A percentile compares a stretch with the other conserved stretches of the same genome.
These are phyloP conservation scores for Rhizopus sp. DNA, from an alignment of 371 early-diverging fungal genomes.

Conservation along the genomic window DNA sequence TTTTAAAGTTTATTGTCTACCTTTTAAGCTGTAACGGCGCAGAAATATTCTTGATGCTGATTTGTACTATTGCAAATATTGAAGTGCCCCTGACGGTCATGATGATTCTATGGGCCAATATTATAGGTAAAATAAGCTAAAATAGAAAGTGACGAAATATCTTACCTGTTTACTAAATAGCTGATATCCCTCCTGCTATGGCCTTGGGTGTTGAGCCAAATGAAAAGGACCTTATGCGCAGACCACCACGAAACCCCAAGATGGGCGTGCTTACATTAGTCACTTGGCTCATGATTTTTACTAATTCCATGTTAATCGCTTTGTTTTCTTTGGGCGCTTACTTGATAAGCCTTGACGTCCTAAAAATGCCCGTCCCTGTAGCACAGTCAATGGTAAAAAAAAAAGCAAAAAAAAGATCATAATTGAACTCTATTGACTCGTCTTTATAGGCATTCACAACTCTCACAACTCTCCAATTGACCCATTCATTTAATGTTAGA, in stretches of 20 bases:
- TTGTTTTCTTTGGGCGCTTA: conserved; percentile 55
- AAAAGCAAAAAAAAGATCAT: background rate
- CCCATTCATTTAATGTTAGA: conserved; percentile 79
- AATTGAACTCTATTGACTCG: background rate
- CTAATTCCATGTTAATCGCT: conserved; percentile 58
- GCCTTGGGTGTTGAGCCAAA: conserved; percentile 80
- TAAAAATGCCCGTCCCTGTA: conserved; percentile 14
- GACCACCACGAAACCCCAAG: conserved; percentile 72
- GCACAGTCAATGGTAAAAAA: conserved; percentile 27
- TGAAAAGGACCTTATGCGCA: conserved; percentile 76
- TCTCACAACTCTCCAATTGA: conserved; percentile 78
- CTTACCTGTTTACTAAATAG: conserved; percentile 5
- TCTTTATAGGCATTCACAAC: conserved; percentile 69
- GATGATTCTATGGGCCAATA: conserved; percentile 53
- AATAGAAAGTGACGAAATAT: background rate
- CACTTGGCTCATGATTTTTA: conserved; percentile 32
- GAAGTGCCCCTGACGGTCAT: conserved; percentile 57
- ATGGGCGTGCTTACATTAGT: conserved; percentile 58
- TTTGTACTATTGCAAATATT: conserved; percentile 45
- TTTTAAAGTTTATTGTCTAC: conserved; percentile 86
- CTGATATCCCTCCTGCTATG: conserved; percentile 78
- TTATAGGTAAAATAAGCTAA: conserved; percentile 35
- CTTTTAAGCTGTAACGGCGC: conserved; percentile 84
- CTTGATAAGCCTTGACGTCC: conserved; percentile 50
- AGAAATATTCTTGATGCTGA: conserved; percentile 66